Base-by-base conservation (phyloP, 1,139 yeast genomes). In the Yamadazyma siamensis region DNA sequence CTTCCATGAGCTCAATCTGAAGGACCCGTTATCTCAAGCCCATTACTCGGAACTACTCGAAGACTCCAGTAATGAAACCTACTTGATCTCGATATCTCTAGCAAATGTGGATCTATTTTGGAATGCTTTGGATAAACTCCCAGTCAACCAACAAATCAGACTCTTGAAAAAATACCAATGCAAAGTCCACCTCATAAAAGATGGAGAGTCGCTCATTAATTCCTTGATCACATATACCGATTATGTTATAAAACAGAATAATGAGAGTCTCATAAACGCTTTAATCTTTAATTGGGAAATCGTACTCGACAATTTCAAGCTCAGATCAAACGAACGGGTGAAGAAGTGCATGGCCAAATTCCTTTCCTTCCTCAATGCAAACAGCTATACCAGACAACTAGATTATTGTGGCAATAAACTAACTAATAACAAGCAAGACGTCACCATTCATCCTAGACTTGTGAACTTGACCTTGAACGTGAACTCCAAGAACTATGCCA, bases 21-120 rank as follows among this genome's bases (percentile, higher is more conserved):
- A 31, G 20, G 13, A 17, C 3, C 36, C 45, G 2, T 35, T 53
- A 1, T 26, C 35, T 5, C 38, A 38, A 6, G 32, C 36, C 16
- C 50, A 51, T 15, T 51, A 44, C 31, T 28, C 35, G 10, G 36
- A 39, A 13, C 30, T 54, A 11, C 35, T 54, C 18, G 49, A 44
- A 18, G 33, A 38, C 21, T 29, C 39, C 5, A 32, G 36, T 12
- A 32, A 34, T 22, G 41, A 39, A 18, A 33, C 34, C 11, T 44
- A 43, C 28, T 28, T 43, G 17, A 33, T 36, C 3, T 28, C 36
- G 6, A 21, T 35, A 7, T 28, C 39, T 4, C 13, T 36, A 8
- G 25, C 27, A 10, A 21, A 28, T n/a, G 25, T 36, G 6, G 32
- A 38, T 13, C 15, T 40, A 13, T 36, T 40, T 14, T 49, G 51